Evolutionary conservation across 2,329 filamentous ascomycete species (phyloP), one percentile per base, ranked within the genome.

Genomic region (Huntiella omanensis): DNA sequence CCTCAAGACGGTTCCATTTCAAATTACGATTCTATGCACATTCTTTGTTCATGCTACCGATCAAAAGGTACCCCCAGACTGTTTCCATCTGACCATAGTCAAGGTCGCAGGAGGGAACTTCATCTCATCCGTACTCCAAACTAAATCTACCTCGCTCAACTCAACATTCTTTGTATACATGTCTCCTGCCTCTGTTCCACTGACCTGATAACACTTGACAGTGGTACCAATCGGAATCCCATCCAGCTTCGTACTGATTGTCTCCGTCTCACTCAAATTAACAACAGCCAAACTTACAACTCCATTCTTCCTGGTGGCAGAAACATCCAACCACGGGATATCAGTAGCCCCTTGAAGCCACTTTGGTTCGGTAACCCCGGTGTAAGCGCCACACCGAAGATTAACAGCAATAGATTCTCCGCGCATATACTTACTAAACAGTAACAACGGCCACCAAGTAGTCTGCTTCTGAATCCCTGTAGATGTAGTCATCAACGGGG

Each of bases 401-500:
- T 86, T 76, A 3, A 75, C 64, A 3, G 72, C 75, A 2, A 88
- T 60, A 0, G 77, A 78, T 56, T 70, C 71, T 2, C 83, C 83
- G 33, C 79, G 74, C 82, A 88, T 87, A 58, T 60, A 60, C 55
- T 57, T 58, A 56, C 60, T 62, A 60, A 81, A 84, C 22, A 86
- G 66, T 48, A 77, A 66, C 41, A 84, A 64, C 4, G 80, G 77
- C 75, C 77, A 85, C 76, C 78, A 86, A 3, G 74, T 83, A 0
- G 80, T 74, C 63, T 86, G 81, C 63, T 77, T 78, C 42, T 76
- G 58, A 40, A 85, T 60, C 0, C 80, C 79, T 0, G 67, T 60
- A 45, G 67, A 64, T 2, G 66, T 77, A 1, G 82, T 86, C 77
- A 85, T 83, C 8, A 86, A 65, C 1, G 81, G 82, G 1, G 73